Evolutionary conservation across 352 stramenopile species (phyloP), one percentile per base, ranked within the genome.

Genomic region (Phytophthora pini): DNA sequence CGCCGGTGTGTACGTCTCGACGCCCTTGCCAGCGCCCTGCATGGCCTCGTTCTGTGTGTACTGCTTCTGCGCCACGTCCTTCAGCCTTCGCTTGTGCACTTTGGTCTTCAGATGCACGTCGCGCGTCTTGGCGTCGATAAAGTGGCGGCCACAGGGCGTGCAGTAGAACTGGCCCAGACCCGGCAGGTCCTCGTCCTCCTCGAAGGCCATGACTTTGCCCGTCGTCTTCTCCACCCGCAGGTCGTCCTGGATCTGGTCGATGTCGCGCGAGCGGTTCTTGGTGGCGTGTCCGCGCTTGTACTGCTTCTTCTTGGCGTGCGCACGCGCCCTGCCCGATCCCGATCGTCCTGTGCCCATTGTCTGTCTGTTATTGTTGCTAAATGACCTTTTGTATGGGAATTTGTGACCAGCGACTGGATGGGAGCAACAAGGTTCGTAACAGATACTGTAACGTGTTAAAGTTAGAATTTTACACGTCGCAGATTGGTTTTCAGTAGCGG

Each of bases 171-270:
- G 86, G 38, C 88, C 88, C 22, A 95, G 63, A 76, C 87, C 88
- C 24, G 88, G 88, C 22, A 96, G 74, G 70, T 96, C 88, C 54
- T 96, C 88, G 65, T 96, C 88, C 49, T 87, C 74, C 45, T 93
- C 81, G 45, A 96, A 94, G 29, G 56, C 53, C 70, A 90, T 88
- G 0, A 54, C 34, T 64, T 88, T 86, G 59, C 85, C 87, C 22
- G 70, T 75, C 44, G 73, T 5, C 50, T 83, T 82, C 69, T 96
- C 88, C 29, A 80, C 40, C 34, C 65, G 72, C 55, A 96, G 48
- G 50, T 96, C 88, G 79, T 96, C 88, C 79, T 94, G 88, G 66
- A 96, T 94, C 82, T 96, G 88, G 55, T 96, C 88, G 11, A 96
- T 77, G 46, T 96, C 88, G 29, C 88, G 84, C 50, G 78, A 45